Evolutionary conservation across 345 rosid species (phyloP), one percentile per base, ranked within the genome.

Genomic region (Sonneratia caseolaris): DNA sequence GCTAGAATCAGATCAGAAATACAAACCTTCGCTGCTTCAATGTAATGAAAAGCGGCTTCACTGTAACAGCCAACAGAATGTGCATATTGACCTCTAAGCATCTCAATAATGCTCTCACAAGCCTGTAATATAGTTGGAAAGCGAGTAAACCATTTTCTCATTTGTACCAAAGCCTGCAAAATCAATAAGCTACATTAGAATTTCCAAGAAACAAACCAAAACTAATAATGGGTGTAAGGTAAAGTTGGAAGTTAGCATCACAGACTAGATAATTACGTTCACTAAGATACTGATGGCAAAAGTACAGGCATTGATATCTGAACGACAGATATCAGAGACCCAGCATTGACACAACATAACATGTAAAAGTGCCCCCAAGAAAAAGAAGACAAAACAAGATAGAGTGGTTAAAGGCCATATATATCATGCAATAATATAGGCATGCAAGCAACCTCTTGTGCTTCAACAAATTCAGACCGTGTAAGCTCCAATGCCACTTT

Each of bases 1-100:
- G 69, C 35, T 66, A 21, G 13, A 47, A 15, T 55, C 9, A 73
- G 68, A 15, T 53, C 37, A 9, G 37, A 70, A 21, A 5, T 68
- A 37, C 48, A 70, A 74, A 91, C 98, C 89, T 95, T 92, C 74
- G 94, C 88, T 27, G 94, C 99, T 84, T 88, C 97, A 36, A 89
- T 77, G 80, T 78, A 92, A 84, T 95, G 99, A 86, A 89, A 95
- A 78, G 92, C 90, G 66, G 99, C 98, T 83, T 92, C 99, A 77
- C 76, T 76, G 72, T 92, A 89, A 83, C 98, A 95, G 75, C 97
- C 96, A 83, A 92, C 94, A 75, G 92, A 86, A 80, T 95, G 99
- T 69, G 97, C 90, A 77, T 92, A 95, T 75, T 95, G 99, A 68
- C 98, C 99, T 72, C 98, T 91, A 18, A 95, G 98, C 99, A 92